These are phyloP conservation scores for Apiotrichum montevideense DNA, from an alignment of 1,284 basidiomycete species.

Conservation along the genomic window DNA sequence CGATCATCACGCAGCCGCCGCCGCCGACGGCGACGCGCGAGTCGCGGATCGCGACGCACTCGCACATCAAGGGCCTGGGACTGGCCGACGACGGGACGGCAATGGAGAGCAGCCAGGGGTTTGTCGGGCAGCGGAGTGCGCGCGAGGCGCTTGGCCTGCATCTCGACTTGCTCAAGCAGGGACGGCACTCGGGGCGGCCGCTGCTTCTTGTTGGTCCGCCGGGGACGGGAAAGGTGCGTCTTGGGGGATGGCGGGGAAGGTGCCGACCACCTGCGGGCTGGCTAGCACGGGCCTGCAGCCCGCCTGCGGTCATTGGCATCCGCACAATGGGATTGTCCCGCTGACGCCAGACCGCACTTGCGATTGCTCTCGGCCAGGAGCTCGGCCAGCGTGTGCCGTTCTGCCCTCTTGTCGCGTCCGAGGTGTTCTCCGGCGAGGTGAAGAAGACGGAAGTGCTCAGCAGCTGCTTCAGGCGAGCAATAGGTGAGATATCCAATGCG, in stretches of 20 bases:
- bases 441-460: constrained; percentile 99
- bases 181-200: constrained; percentile 43
- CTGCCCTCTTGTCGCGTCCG: constrained; percentile 95
- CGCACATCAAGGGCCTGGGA: constrained; percentile 75
- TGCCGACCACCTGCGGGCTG: neutral
- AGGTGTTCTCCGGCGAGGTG: constrained; percentile 94
- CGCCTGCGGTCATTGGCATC: no score
- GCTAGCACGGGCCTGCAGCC: no score
- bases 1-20: constrained; percentile 43
- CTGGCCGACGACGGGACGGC: constrained; percentile 79
- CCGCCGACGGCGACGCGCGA: constrained; percentile 43
- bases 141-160: constrained; percentile 62
- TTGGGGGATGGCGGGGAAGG: neutral
- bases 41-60: constrained; percentile 46
- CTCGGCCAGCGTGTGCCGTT: constrained; percentile 93
- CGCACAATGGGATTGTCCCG: no score
- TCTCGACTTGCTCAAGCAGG: constrained; percentile 38
- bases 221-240: constrained; percentile 45
- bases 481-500: constrained; percentile 58
- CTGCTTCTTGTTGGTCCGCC: constrained; percentile 46
- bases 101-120: constrained; percentile 67
- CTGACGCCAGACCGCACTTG: constrained; percentile 71
- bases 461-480: constrained; percentile 89
- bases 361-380: constrained; percentile 88
- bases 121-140: constrained; percentile 83